Base-by-base conservation (phyloP, 371 early-diverging fungal genomes). In the Aphelidium insulamus region DNA sequence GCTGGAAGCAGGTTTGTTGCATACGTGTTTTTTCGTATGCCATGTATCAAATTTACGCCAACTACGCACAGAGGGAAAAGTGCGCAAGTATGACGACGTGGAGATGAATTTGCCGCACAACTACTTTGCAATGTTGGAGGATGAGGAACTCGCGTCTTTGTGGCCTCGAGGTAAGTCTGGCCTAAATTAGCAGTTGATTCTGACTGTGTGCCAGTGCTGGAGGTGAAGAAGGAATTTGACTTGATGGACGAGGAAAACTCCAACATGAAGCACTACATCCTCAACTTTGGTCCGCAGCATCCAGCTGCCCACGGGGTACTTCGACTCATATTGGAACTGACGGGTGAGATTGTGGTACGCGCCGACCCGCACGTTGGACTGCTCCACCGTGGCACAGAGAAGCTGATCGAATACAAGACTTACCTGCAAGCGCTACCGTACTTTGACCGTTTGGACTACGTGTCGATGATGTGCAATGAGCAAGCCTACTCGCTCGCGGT, bases 251-350 rank as follows among this genome's bases (percentile, higher is more conserved):
- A 43, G 12, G 40, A 47, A 26, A 56, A 50, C 20, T 33, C 52
- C 15, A 41, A 30, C 5, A 31, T 66, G 33, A 56, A 61, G 24
- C 56, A 76, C 46, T 82, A 72, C 53, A 81, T 91, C 24, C 68
- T 95, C 62, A 95, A 95, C 66, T 91, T 95, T 57, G 95, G 95
- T 33, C 95, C 95, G 28, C 92, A 95, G 62, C 95, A 95, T 67
- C 95, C 95, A 19, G 95, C 95, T 26, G 95, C 95, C 36, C 95
- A 95, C 79, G 95, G 95, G 48, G 95, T 95, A 51, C 64, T 95
- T 53, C 84, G 95, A 46, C 52, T 95, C 49, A 85, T 95, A 54
- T 52, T 91, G 48, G 92, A 91, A 52, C 55, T 95, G 36, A 66
- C 72, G 38, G 95, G 92, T 38, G 92, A 91, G 55, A 71, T 74